A percentile compares a stretch with the other conserved stretches of the same genome.
These are phyloP conservation scores for Lactuca sativa DNA, from an alignment of 129 eudicot species.

Conservation along the genomic window DNA sequence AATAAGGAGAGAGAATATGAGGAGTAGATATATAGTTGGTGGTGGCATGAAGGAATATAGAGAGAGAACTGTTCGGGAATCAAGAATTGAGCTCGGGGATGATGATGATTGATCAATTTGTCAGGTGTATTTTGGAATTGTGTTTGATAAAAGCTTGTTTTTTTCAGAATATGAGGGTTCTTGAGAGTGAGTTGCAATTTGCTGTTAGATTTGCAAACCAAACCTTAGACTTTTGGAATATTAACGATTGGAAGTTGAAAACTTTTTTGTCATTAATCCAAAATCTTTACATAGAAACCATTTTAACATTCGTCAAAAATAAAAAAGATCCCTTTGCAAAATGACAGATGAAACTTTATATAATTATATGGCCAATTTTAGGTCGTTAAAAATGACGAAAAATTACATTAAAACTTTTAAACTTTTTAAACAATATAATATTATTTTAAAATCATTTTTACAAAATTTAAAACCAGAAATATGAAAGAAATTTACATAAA, in stretches of 20 bases:
- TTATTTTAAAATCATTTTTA: too few relatives aligned
- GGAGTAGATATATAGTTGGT: conserved; percentile 24
- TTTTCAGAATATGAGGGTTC: background rate
- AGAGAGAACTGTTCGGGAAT: background rate
- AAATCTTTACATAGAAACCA: too few relatives aligned
- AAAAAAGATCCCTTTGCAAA: too few relatives aligned
- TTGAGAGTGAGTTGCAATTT: background rate
- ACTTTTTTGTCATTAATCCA: too few relatives aligned
- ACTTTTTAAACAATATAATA: too few relatives aligned
- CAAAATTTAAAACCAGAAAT: too few relatives aligned
- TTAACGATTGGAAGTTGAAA: background rate
- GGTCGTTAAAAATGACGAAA: too few relatives aligned
- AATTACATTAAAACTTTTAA: too few relatives aligned
- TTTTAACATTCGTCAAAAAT: too few relatives aligned
- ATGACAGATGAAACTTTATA: too few relatives aligned
- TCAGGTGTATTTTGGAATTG: background rate
- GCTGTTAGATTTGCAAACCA: background rate
- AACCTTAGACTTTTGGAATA: conserved; percentile 3
- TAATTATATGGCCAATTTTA: too few relatives aligned
- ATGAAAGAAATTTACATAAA: too few relatives aligned
- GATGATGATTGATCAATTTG: conserved; percentile 15
- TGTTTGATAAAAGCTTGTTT: background rate
- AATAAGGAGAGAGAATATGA: conserved; percentile 26
- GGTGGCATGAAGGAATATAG: conserved; percentile 36
- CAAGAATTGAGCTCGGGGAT: conserved; percentile 24